Evolutionary conservation across 2,329 filamentous ascomycete species (phyloP), one percentile per base, ranked within the genome.

Genomic region (Penicillium sp.): DNA sequence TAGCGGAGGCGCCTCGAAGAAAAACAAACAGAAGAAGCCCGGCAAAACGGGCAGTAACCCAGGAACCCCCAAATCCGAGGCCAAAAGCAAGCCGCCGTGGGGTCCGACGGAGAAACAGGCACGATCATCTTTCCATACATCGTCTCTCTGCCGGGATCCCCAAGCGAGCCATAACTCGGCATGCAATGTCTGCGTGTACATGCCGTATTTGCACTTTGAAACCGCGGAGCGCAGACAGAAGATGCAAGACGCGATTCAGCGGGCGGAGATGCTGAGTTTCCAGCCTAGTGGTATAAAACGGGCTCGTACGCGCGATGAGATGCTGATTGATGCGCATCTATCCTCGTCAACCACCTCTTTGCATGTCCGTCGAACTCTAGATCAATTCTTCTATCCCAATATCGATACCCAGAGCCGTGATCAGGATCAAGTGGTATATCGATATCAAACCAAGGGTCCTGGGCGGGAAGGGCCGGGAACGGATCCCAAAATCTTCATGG

Each of bases 141-240:
- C 68, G 65, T 81, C 60, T 73, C 76, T 71, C 64, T 81, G 61
- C 54, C 71, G 70, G 49, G 72, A 76, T 6, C 58, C 61, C 7
- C 62, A 64, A 30, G 37, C 11, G 22, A 51, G 63, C 7, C 58
- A 65, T 35, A 51, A 63, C 25, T 53, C 68, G 25, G 58, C 68
- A 11, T 65, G 67, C 45, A 70, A 73, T 62, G 70, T 78, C 58
- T 72, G 73, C 45, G 61, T 75, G 6, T 83, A 87, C 75, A 87
- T 89, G 85, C 87, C 87, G 0, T 89, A 87, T 66, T 74, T 89
- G 3, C 86, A 89, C 68, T 89, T 87, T 54, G 87, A 89, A 68
- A 87, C 85, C 0, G 80, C 87, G 51, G 76, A 81, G 52, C 76
- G 81, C 16, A 78, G 85, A 10, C 76, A 78, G 55, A 81, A 82